Evolutionary conservation across 2,329 filamentous ascomycete genomes (phyloP).

Genomic region (Colletotrichum navitas): DNA sequence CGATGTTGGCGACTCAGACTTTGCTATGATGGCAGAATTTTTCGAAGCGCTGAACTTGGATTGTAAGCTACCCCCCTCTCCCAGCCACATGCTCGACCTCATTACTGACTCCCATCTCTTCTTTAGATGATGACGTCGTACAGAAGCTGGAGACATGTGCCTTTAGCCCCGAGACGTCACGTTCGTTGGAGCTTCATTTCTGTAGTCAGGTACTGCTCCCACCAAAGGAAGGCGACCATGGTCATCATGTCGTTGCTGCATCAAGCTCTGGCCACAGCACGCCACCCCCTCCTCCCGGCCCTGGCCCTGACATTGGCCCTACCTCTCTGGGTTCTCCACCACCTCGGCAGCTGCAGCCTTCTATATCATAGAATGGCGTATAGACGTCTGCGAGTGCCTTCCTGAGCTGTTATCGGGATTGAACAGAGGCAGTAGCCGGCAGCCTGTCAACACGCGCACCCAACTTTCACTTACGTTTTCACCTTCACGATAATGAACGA

Average conservation of each 20-base stretch:
- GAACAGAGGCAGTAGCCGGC: neutral
- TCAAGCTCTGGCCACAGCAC: constrained; percentile 40
- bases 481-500: constrained; percentile 14
- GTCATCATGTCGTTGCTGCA: constrained; percentile 31
- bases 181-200: constrained; percentile 64
- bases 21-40: constrained; percentile 57
- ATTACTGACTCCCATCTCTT: constrained; percentile 4
- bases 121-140: constrained; percentile 46
- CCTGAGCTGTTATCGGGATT: neutral
- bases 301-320: neutral
- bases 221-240: constrained; percentile 35
- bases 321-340: constrained; percentile 1
- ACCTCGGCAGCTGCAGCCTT: constrained; percentile 1
- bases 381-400: neutral
- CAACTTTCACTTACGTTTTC: neutral
- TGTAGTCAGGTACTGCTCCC: constrained; percentile 62
- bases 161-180: constrained; percentile 53
- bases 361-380: constrained; percentile 18
- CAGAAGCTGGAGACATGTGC: constrained; percentile 46
- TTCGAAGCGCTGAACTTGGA: constrained; percentile 69
- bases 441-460: neutral
- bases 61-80: constrained; percentile 60
- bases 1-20: constrained; percentile 59
- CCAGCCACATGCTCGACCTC: neutral
- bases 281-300: constrained; percentile 17